Conservation (phyloP, 441 rosid species). For the Hura crepitans region DNA sequence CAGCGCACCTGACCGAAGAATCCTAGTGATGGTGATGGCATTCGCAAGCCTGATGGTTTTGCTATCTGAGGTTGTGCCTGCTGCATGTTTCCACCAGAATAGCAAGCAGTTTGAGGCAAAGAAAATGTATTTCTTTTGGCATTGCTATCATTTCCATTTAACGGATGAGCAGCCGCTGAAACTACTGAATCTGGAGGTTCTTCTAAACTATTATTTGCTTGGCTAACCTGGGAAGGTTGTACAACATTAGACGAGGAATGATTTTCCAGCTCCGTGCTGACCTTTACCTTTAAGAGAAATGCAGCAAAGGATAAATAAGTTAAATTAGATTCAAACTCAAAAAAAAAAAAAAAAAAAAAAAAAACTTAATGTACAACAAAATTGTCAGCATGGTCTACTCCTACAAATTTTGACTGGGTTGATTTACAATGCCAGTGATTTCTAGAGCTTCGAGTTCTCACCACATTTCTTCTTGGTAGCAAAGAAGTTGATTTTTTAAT, state of each 20-base stretch:
- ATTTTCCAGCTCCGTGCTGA: constrained; percentile 29
- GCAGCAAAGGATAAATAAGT: neutral
- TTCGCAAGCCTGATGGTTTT: constrained; percentile 81
- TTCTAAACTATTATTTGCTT: constrained; percentile 32
- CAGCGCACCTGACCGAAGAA: constrained; percentile 68
- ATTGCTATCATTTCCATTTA: constrained; percentile 26
- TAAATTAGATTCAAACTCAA: neutral
- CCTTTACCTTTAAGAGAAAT: constrained; percentile 32
- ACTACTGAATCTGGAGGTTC: constrained; percentile 32
- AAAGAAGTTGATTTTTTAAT: constrained; percentile 41
- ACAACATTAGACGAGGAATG: constrained; percentile 35
- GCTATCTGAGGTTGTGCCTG: constrained; percentile 33
- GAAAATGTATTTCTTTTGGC: constrained; percentile 29
- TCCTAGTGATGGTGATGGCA: constrained; percentile 87
- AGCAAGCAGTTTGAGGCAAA: constrained; percentile 32
- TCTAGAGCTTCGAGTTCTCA: constrained; percentile 32
- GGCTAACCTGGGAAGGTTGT: constrained; percentile 30
- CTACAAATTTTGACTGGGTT: constrained; percentile 15
- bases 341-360: neutral
- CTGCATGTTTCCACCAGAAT: constrained; percentile 29
- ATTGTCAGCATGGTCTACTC: constrained; percentile 16
- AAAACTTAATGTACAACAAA: constrained; percentile 6
- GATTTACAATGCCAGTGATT: constrained; percentile 15
- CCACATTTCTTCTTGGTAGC: constrained; percentile 55
- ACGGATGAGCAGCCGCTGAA: constrained; percentile 30